Evolutionary conservation across 768 basidiomycete genomes (phyloP).

Genomic region (Inosperma sp.): DNA sequence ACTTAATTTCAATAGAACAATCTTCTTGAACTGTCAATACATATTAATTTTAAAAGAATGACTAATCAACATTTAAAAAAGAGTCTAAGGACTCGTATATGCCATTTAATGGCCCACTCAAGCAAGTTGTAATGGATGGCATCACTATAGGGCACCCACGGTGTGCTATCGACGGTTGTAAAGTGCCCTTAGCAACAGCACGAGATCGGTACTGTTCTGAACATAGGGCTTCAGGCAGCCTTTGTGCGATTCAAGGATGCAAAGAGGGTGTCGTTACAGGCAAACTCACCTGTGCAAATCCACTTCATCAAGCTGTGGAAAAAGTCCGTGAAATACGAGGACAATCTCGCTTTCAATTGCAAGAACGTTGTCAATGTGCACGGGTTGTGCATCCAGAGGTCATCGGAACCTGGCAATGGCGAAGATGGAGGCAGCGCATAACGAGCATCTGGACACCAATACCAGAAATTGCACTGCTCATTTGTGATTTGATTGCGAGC

Average conservation of each 20-base stretch:
- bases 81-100: no score
- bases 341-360: constrained; percentile 7
- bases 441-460: no score
- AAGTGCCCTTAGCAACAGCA: constrained; percentile 8
- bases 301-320: constrained; percentile 9
- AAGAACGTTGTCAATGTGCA: constrained; percentile 7
- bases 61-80: no score
- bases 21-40: no score
- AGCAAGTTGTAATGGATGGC: constrained; percentile 17
- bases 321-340: background rate
- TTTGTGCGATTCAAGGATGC: constrained; percentile 11
- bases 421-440: no score
- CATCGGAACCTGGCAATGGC: no score
- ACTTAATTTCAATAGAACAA: no score
- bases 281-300: constrained; percentile 7
- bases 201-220: constrained; percentile 11
- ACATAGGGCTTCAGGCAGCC: constrained; percentile 8
- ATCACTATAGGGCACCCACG: constrained; percentile 14
- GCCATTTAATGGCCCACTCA: no score
- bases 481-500: no score
- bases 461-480: no score
- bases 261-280: background rate
- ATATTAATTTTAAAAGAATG: no score
- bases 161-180: constrained; percentile 13
- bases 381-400: background rate